Conservation (phyloP, 495 filamentous ascomycete species). For the Neurospora sp. region DNA sequence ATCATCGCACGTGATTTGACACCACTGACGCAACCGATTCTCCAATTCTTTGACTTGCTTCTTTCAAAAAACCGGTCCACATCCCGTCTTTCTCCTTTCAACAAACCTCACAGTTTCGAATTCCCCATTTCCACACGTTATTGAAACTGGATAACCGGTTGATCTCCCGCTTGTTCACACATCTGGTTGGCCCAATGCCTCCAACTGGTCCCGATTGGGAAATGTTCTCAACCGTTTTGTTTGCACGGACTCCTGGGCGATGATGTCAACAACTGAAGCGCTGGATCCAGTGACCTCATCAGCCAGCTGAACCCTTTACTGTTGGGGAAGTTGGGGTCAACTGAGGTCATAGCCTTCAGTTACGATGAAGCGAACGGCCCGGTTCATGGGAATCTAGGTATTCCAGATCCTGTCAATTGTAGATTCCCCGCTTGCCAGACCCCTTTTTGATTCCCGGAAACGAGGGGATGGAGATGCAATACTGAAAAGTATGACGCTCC, state of each 20-base stretch:
- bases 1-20: neutral
- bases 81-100: neutral
- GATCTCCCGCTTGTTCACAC: neutral
- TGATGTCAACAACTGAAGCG: neutral
- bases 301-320: neutral
- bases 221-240: neutral
- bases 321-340: neutral
- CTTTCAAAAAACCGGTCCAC: neutral
- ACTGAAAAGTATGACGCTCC: neutral
- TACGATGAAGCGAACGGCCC: neutral
- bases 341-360: neutral
- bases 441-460: neutral
- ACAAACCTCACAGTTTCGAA: neutral
- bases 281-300: neutral
- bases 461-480: neutral
- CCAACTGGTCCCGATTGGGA: neutral
- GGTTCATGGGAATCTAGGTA: neutral
- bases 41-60: neutral
- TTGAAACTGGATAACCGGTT: neutral
- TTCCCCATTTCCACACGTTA: neutral
- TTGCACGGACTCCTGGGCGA: neutral
- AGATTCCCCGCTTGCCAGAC: neutral
- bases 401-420: neutral
- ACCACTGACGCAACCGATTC: neutral
- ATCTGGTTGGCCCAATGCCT: neutral